Base-by-base conservation (phyloP, 306 rosid genomes). In the Pyrus bretschneideri region DNA sequence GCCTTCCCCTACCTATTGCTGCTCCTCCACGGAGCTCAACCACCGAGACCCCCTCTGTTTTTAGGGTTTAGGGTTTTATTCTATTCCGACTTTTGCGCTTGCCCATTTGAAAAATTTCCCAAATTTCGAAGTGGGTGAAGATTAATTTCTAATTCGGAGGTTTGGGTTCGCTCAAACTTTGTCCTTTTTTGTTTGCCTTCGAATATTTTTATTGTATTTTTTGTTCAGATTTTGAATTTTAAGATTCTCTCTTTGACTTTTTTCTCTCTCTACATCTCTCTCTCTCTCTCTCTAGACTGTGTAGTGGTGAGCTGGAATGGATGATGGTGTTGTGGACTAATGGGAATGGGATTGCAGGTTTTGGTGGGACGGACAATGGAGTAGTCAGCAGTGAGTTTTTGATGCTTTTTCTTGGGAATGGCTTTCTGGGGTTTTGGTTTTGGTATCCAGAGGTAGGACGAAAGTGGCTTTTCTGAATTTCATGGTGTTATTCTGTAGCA, bases 11-110 rank as follows among this genome's bases (percentile, higher is more conserved):
- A 9, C 72, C 21, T 6, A 59, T 71, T 61, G 42, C 57, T 51
- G 52, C 19, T 45, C 85, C 18, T 9, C 19, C 71, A 31, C 71
- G 61, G 60, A 75, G 82, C 82, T 63, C 87, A 72, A 65, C 57
- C 79, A 73, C 80, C 87, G 30, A 69, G 72, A 31, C 64, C 77
- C 45, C 49, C 55, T 51, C 55, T 51, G 21, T 70, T 79, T 63
- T 85, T 66, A 81, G 69, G 85, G 79, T 69, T 71, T 84, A 42
- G 81, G 82, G 66, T 73, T 85, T 65, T 19, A 25, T 42, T 40
- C 35, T 66, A 3, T 54, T 72, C 88, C 92, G 69, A 75, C 79
- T 83, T 82, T 78, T 70, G 65, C 93, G 91, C 86, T 85, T 17
- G 42, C 22, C 17, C 23, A 3, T 73, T 79, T 58, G 59, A 67